Evolutionary conservation across 1,284 basidiomycete species (phyloP).

Genomic region (Trichosporon sp.): DNA sequence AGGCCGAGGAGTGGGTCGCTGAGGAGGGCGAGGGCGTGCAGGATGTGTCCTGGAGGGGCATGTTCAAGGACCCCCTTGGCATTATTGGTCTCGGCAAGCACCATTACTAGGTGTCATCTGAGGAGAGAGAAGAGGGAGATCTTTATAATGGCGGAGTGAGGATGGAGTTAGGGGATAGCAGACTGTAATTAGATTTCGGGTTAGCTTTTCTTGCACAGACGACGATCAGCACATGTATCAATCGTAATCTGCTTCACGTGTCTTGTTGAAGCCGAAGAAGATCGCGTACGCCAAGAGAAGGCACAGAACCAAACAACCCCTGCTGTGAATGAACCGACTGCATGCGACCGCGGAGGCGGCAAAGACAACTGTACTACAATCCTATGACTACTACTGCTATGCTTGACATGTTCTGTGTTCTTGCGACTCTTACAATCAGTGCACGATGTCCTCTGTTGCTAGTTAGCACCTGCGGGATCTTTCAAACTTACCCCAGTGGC

Average conservation of each 20-base stretch:
- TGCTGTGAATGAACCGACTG: neutral
- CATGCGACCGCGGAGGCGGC: neutral
- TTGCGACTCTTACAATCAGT: constrained; percentile 23
- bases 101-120: neutral
- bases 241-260: too few species aligned
- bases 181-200: neutral
- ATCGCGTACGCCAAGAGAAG: too few species aligned
- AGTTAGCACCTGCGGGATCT: constrained; percentile 16
- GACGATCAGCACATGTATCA: neutral
- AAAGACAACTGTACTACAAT: neutral
- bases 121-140: neutral
- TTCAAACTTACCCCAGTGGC: constrained; percentile 69
- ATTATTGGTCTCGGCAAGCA: constrained; percentile 5
- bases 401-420: neutral
- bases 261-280: too few species aligned
- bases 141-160: neutral
- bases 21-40: neutral
- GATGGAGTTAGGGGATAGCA: neutral
- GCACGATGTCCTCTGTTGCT: constrained; percentile 40
- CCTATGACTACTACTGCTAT: neutral
- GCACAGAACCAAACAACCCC: too few species aligned
- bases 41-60: neutral
- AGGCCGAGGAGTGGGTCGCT: constrained; percentile 37
- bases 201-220: too few species aligned
- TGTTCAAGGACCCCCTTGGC: constrained; percentile 14